Base-by-base conservation (phyloP, 495 filamentous ascomycete species). In the Jackrogersella multiformis region DNA sequence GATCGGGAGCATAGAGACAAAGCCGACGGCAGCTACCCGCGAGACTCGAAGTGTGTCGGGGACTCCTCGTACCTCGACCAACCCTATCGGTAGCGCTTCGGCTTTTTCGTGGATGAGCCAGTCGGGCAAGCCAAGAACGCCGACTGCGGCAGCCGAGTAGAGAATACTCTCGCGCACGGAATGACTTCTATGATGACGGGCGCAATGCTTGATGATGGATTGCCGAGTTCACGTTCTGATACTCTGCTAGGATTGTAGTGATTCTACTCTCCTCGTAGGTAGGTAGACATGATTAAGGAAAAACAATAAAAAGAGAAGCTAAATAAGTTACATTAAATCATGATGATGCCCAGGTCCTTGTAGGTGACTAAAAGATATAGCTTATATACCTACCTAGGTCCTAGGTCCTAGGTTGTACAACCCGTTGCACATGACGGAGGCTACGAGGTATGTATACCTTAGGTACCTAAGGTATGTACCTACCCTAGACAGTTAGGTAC, bases 31-130 rank as follows among this genome's bases (percentile, higher is more conserved):
- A 65, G 64, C 65, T 49, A 71, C 69, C 68, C 77, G 78, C 76
- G 73, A 87, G 74, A 74, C 66, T 56, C 70, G 73, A 54, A 78
- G 73, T 60, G 68, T 68, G 42, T 59, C 75, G 36, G 53, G 72
- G 34, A 69, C 78, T 42, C 77, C 80, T 44, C 75, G 79, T 68
- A 78, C 82, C 7, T 77, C 78, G 34, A 75, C 88, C 20, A 97
- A 97, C 74, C 94, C 95, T 2, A 82, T 97, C 36, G 95, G 95
- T 9, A 89, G 91, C 34, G 95, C 91, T n/a, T 94, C 92, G 21
- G 95, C 95, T 12, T 99, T 99, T 81, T 86, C 90, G n/a, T 99
- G 94, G 93, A 87, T 97, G 77, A 81, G 73, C 26, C 57, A 75
- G 30, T 62, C 74, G 36, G 68, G 52, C 42, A 79, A 81, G 73